These are phyloP conservation scores for Zasmidium angulare DNA, from an alignment of 2,329 filamentous ascomycete genomes.

Conservation along the genomic window DNA sequence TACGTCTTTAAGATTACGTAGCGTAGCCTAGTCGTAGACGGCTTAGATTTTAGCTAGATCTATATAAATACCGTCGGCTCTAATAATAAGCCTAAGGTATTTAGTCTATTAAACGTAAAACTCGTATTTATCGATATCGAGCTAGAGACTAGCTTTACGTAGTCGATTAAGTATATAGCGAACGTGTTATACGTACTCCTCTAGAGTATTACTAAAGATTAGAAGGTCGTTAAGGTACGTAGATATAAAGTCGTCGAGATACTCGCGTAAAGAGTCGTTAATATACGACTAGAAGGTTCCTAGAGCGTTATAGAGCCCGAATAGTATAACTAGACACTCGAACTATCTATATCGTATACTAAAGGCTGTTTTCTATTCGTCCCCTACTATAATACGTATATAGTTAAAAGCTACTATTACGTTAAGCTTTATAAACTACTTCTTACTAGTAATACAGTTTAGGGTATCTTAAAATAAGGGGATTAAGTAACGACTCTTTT, in stretches of 20 bases:
- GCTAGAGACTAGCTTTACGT: constrained; percentile 14
- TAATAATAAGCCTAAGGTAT: constrained; percentile 29
- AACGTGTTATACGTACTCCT: constrained; percentile 29
- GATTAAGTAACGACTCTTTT: too few species aligned
- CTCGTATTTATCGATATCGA: constrained; percentile 7
- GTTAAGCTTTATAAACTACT: constrained; percentile 8
- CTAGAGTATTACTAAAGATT: constrained; percentile 28
- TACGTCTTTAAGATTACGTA: not conserved
- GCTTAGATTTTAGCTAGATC: constrained; percentile 7
- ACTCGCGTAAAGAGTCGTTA: constrained; percentile 16
- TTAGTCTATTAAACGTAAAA: constrained; percentile 27
- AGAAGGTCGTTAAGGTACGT: constrained; percentile 32
- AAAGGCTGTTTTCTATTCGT: constrained; percentile 7
- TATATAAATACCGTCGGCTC: constrained; percentile 27
- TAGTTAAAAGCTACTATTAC: too few species aligned
- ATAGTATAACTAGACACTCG: too few species aligned
- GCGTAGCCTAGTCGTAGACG: not conserved
- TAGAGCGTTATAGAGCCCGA: too few species aligned
- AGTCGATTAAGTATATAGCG: constrained; percentile 28
- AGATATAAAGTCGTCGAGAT: constrained; percentile 24
- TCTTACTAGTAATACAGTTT: not conserved
- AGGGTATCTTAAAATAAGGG: constrained; percentile 4
- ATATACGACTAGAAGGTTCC: too few species aligned
- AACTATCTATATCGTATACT: not conserved
- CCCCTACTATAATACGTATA: not conserved